Evolutionary conservation across 768 basidiomycete species (phyloP).

Genomic region (Pleurotus sapidus): DNA sequence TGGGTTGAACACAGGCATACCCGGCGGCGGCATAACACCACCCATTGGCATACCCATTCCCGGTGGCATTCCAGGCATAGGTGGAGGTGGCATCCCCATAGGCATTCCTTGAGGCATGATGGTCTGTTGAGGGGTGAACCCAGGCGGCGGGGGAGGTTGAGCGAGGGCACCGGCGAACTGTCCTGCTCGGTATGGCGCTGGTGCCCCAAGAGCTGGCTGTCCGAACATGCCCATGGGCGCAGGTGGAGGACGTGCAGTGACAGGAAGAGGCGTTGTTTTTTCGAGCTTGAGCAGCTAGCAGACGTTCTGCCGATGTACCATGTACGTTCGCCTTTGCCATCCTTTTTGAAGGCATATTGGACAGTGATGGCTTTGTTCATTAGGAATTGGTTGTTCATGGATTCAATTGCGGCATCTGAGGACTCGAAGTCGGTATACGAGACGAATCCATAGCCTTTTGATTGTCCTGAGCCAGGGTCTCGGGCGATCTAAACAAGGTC

Average conservation of each 20-base stretch:
- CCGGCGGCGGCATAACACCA: slow-evolving; percentile 23
- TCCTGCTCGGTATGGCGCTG: slow-evolving; percentile 75
- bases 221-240: slow-evolving; percentile 48
- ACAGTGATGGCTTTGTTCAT: slow-evolving; percentile 98
- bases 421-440: slow-evolving; percentile 98
- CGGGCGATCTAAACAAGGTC: slow-evolving; percentile 75
- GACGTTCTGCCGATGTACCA: slow-evolving; percentile 94
- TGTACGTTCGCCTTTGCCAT: slow-evolving; percentile 98
- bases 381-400: slow-evolving; percentile 96
- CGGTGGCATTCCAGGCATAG: slow-evolving; percentile 24
- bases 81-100: slow-evolving; percentile 3
- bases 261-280: slow-evolving; percentile 92
- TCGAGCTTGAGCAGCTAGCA: slow-evolving; percentile 91
- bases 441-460: slow-evolving; percentile 97
- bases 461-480: slow-evolving; percentile 77
- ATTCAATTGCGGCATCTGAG: slow-evolving; percentile 92
- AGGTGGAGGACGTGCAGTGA: slow-evolving; percentile 71
- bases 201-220: slow-evolving; percentile 64
- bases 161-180: slow-evolving; percentile 91
- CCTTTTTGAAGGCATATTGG: slow-evolving; percentile 99
- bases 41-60: slow-evolving; percentile 13
- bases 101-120: slow-evolving; percentile 41
- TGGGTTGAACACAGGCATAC: slow-evolving; percentile 24
- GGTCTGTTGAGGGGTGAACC: slow-evolving; percentile 73
- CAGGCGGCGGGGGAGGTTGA: slow-evolving; percentile 77